A percentile compares a stretch with the other conserved stretches of the same genome.
Evolutionary conservation across 2,329 filamentous ascomycete genomes (phyloP).

Genomic region (Lecanicillium sp.): DNA sequence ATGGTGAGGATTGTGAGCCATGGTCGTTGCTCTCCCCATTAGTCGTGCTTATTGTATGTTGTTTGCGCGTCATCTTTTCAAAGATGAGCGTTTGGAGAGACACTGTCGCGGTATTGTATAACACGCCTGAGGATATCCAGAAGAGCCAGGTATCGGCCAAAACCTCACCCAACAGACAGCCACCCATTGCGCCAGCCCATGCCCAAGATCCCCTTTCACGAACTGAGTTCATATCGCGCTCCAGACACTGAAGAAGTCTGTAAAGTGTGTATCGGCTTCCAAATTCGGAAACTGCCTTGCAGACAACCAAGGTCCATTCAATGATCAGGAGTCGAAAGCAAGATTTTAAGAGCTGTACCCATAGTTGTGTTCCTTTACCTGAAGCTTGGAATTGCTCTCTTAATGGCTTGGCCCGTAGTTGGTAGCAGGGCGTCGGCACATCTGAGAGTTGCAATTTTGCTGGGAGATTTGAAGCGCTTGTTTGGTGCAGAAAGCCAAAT

Average conservation of each 20-base stretch:
- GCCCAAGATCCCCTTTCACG: not conserved
- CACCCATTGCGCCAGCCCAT: conserved; percentile 2
- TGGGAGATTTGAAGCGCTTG: too few species aligned
- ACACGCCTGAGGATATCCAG: too few species aligned
- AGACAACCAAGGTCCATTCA: conserved; percentile 4
- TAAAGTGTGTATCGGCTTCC: conserved; percentile 4
- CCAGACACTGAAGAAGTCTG: conserved; percentile 2
- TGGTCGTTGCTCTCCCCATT: too few species aligned
- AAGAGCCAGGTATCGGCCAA: not conserved
- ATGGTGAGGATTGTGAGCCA: not conserved
- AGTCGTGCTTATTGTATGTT: not conserved
- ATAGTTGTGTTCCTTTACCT: not conserved
- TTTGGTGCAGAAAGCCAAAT: too few species aligned
- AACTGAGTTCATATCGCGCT: not conserved
- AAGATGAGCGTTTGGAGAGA: conserved; percentile 5
- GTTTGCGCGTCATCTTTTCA: conserved; percentile 5
- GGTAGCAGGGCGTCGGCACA: too few species aligned
- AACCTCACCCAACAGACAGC: too few species aligned
- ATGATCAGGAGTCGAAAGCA: not conserved
- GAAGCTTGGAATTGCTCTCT: not conserved
- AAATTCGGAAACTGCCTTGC: conserved; percentile 2
- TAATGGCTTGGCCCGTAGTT: too few species aligned
- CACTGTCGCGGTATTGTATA: not conserved
- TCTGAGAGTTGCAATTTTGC: too few species aligned
- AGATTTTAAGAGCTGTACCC: not conserved